Evolutionary conservation across 345 rosid genomes (phyloP), one percentile per base, ranked within the genome.

Genomic region (Punica granatum): DNA sequence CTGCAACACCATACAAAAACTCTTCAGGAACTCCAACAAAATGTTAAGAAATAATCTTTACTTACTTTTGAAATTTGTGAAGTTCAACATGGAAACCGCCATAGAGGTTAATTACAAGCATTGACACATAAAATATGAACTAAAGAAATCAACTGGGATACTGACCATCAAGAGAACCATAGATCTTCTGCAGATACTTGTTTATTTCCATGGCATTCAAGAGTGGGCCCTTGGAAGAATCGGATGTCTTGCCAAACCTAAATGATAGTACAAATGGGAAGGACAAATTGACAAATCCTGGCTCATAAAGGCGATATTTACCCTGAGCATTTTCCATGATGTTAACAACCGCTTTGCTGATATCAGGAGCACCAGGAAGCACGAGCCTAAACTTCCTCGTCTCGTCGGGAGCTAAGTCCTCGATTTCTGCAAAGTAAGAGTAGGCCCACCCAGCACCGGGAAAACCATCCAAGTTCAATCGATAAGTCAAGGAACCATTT

Each of bases 141-240:
- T 67, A 62, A 25, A 34, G 35, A 25, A 53, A 36, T 63, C 64
- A 33, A 23, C 14, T 23, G 33, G 30, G 68, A 43, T 51, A 65
- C 89, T 75, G 72, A 95, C 99, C 90, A 66, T 95, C 99, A 44
- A 70, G 39, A 4, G 96, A 90, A 63, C 97, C 99, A 42, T 81
- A 88, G 43, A 82, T 88, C 75, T 77, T 88, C 88, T 77, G 83
- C 61, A 88, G 63, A 76, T 95, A 90, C 63, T 76, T 80, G 77
- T 80, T 74, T 56, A 95, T 85, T 88, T 95, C 99, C 87, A 95
- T 82, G 33, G 99, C 99, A 81, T 92, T 95, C 77, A 95, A 48
- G 70, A 95, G 92, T 0, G 99, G 99, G 21, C 99, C 99, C 76
- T 74, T 82, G 21, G 90, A 73, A 74, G 99, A 92, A 86, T 95